Base-by-base conservation (phyloP, 1,139 yeast genomes). In the Schwanniomyces etchellsii region DNA sequence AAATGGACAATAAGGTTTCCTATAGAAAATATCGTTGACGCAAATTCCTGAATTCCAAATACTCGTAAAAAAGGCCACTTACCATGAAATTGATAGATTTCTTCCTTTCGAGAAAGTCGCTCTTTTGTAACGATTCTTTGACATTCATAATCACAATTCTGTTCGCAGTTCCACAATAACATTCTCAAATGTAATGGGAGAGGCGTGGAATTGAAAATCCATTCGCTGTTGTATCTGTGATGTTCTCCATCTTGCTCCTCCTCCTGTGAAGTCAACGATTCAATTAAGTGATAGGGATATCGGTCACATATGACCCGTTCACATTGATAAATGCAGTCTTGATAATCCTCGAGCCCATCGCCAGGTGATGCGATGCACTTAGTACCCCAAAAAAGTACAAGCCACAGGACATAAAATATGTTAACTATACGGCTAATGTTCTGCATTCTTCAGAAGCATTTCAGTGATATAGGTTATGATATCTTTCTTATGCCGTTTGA, bases 11-110 rank as follows among this genome's bases (percentile, higher is more conserved):
- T 43, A 35, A 85, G 75, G 50, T 91, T 91, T 5, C 85, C 79
- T 6, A 89, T 41, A 9, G 95, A 83, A 54, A 91, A 91, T 1
- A 86, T 18, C 2, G 82, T 77, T n/a, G 95, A 81, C 11, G 80
- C 81, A 1, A 88, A 60, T 50, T 91, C 98, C 52, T 91, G 98
- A 18, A 83, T 64, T 0, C 95, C 95, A 13, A 67, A 57, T 1
- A 82, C 48, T 33, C 98, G 67, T 26, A 63, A 43, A 47, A 91
- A 91, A 2, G 97, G 97, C 98, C 98, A 91, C 57, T 91, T 91
- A 0, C 98, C 98, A 53, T 91, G 97, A 57, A 86, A 91, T 50
- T 91, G 98, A 28, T 70, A 70, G 2, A 85, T 60, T 33, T 75
- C 77, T 32, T 72, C 68, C 6, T 45, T 35, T 3, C 57, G 43